Conservation (phyloP, 2,329 filamentous ascomycete species). For the Fusarium virguliforme region DNA sequence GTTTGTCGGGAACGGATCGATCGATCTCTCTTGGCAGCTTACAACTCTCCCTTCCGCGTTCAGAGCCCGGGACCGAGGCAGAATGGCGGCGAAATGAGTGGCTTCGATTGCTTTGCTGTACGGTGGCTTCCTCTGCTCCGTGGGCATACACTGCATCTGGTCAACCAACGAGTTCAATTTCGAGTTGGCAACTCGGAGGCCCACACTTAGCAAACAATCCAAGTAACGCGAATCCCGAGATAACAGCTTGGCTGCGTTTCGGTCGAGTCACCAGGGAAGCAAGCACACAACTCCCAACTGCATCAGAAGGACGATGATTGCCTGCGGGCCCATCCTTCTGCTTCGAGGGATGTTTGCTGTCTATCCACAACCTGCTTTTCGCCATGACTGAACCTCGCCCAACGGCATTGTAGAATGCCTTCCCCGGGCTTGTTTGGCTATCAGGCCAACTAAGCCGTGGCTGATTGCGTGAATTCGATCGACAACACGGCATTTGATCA, state of each 20-base stretch:
- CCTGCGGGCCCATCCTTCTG: neutral
- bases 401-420: neutral
- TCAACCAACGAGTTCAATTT: neutral
- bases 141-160: slow-evolving; percentile 2
- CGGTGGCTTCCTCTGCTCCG: slow-evolving; percentile 1
- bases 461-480: slow-evolving; percentile 1
- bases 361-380: neutral
- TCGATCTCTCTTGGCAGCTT: neutral
- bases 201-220: slow-evolving; percentile 9
- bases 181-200: neutral
- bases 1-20: slow-evolving; percentile 8
- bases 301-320: neutral
- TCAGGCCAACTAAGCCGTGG: slow-evolving; percentile 5
- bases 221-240: neutral
- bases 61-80: slow-evolving; percentile 3
- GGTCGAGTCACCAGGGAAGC: neutral
- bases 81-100: slow-evolving; percentile 1
- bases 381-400: neutral
- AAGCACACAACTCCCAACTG: neutral
- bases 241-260: neutral
- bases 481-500: neutral
- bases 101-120: slow-evolving; percentile 1
- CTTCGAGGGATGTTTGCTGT: slow-evolving; percentile 9
- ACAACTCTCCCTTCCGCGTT: slow-evolving; percentile 1
- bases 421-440: neutral